Evolutionary conservation across 805 yeast species (phyloP).

Genomic region (Torulaspora maleeae): DNA sequence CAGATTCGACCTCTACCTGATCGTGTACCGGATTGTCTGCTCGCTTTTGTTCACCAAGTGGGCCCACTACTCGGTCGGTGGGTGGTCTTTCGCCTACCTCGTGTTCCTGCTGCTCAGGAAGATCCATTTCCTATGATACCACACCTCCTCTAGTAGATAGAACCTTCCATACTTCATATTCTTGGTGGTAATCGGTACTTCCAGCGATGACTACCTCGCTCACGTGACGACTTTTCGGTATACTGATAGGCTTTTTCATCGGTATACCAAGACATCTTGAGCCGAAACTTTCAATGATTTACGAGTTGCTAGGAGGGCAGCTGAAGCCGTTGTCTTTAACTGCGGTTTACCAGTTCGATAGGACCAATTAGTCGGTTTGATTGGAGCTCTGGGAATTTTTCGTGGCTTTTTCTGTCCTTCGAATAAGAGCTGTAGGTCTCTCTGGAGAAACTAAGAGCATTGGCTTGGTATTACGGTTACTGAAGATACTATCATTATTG

Average conservation of each 20-base stretch:
- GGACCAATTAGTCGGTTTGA: not conserved
- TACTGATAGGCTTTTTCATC: slow-evolving; percentile 1
- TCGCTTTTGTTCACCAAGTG: slow-evolving; percentile 22
- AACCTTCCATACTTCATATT: not conserved
- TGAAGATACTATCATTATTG: not conserved
- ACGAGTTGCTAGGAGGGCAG: not conserved
- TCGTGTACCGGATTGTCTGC: slow-evolving; percentile 20
- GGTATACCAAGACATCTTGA: not conserved
- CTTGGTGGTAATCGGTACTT: not conserved
- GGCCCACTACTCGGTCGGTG: slow-evolving; percentile 24
- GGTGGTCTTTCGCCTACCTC: slow-evolving; percentile 24
- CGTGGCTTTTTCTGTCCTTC: not conserved
- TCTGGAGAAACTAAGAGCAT: not conserved
- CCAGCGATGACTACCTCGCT: not conserved
- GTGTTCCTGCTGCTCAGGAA: slow-evolving; percentile 17
- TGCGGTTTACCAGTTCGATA: not conserved
- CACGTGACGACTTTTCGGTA: slow-evolving; percentile 3
- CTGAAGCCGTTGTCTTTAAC: not conserved
- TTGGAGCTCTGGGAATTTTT: not conserved
- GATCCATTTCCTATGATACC: slow-evolving; percentile 17
- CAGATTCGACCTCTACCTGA: slow-evolving; percentile 22
- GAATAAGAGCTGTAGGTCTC: not conserved
- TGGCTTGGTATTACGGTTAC: not conserved
- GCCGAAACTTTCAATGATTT: not conserved
- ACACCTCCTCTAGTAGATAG: not conserved